Conservation (phyloP, 2,329 filamentous ascomycete genomes). For the Trichoderma sp. region DNA sequence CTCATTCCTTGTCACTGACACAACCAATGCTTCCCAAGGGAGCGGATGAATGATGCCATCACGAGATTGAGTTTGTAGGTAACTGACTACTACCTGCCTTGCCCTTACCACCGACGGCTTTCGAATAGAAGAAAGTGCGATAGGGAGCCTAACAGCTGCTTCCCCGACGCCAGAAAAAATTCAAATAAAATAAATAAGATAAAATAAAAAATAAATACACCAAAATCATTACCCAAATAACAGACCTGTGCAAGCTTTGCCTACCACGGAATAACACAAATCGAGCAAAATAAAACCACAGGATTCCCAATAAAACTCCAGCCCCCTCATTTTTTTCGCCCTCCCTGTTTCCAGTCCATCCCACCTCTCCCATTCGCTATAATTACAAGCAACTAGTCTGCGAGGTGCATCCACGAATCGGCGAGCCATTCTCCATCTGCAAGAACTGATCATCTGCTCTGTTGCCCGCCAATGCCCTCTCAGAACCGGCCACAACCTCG, state of each 20-base stretch:
- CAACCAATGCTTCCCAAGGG: background rate
- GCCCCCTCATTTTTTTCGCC: background rate
- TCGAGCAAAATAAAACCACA: background rate
- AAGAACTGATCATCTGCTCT: slow-evolving; percentile 21
- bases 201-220: background rate
- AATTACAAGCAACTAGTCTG: background rate
- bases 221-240: background rate
- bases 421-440: slow-evolving; percentile 12
- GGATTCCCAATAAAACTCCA: background rate
- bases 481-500: background rate
- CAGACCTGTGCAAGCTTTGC: background rate
- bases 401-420: slow-evolving; percentile 13
- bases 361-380: slow-evolving; percentile 6
- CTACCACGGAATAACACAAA: background rate
- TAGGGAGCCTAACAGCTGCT: background rate
- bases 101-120: background rate
- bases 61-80: background rate
- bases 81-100: background rate
- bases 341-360: background rate
- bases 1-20: background rate
- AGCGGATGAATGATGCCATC: background rate
- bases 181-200: background rate
- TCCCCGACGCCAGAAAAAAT: background rate
- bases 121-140: background rate
- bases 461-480: background rate